Base-by-base conservation (phyloP, 305 asterid species). In the Fraxinus xanthoxyloides region DNA sequence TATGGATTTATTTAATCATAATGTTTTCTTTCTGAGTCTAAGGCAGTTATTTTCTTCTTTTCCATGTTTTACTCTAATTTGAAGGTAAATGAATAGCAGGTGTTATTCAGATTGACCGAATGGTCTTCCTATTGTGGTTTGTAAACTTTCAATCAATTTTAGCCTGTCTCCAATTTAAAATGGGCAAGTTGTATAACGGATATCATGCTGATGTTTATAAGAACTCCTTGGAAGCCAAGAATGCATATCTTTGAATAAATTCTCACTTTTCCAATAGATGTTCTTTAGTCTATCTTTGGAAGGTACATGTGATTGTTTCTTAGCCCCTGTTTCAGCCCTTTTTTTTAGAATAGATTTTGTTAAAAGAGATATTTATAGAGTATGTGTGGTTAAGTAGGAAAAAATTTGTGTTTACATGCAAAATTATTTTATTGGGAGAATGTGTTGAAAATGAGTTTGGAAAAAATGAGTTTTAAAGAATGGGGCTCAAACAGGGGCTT, bases 221-320 rank as follows among this genome's bases (percentile, higher is more conserved):
- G 5, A 28, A 48, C 77, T 79, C 24, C 46, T 40, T 70, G 73
- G 69, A 70, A 26, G 34, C 32, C 7, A 12, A 86, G 1, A n/a
- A 54, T 72, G 72, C 67, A 69, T 75, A 46, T 59, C 80, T 81
- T 80, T 38, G 77, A 34, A 78, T 28, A 40, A 67, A 67, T 67
- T 67, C 36, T 28, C 36, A 24, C 65, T 76, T 26, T 48, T 59
- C 63, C n/a, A 23, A 59, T 28, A 15, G 38, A 28, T 77, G 81
- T 46, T 48, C 59, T 43, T 72, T 26, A 61, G 72, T 69, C 75
- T 72, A 78, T 80, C 46, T 72, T 34, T 70, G n/a, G 73, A 54
- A 35, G 65, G 76, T 51, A 75, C 77, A 40, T 82, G 76, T 32
- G 51, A 40, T 73, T 77, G 30, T 28, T 63, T 78, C 69, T 76